Evolutionary conservation across 208 protist genomes (phyloP).

Genomic region (Acanthamoeba triangularis): DNA sequence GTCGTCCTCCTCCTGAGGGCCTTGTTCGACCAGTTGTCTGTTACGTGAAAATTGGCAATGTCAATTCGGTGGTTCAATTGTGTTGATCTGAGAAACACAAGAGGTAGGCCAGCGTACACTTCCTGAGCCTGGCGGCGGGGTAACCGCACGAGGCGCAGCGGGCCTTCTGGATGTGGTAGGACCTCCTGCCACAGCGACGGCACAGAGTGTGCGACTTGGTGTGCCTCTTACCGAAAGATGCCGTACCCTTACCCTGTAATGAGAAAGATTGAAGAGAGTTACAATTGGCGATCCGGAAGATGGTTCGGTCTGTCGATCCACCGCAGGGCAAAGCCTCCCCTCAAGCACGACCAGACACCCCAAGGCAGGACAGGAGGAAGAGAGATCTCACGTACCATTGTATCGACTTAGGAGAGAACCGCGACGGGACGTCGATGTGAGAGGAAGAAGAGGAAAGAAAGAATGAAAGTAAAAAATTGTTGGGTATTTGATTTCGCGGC

Average conservation of each 20-base stretch:
- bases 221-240: constrained; percentile 93
- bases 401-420: constrained; percentile 29
- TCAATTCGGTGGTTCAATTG: neutral
- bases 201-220: constrained; percentile 98
- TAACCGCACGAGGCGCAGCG: constrained; percentile 99
- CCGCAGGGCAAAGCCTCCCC: no score
- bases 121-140: constrained; percentile 97
- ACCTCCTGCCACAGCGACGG: constrained; percentile 97
- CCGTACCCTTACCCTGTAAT: constrained; percentile 94
- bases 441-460: constrained; percentile 51
- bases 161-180: constrained; percentile 99
- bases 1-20: constrained; percentile 98
- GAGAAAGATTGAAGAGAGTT: neutral
- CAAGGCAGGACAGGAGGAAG: neutral
- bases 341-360: neutral
- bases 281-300: neutral
- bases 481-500: neutral
- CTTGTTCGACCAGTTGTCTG: constrained; percentile 98
- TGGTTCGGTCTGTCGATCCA: no score
- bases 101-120: constrained; percentile 83
- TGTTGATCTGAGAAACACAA: neutral
- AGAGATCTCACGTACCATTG: constrained; percentile 8
- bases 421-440: constrained; percentile 14
- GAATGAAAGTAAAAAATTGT: constrained; percentile 6
- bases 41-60: constrained; percentile 30